Evolutionary conservation across 352 stramenopile species (phyloP).

Genomic region (Pythium dissotocum): DNA sequence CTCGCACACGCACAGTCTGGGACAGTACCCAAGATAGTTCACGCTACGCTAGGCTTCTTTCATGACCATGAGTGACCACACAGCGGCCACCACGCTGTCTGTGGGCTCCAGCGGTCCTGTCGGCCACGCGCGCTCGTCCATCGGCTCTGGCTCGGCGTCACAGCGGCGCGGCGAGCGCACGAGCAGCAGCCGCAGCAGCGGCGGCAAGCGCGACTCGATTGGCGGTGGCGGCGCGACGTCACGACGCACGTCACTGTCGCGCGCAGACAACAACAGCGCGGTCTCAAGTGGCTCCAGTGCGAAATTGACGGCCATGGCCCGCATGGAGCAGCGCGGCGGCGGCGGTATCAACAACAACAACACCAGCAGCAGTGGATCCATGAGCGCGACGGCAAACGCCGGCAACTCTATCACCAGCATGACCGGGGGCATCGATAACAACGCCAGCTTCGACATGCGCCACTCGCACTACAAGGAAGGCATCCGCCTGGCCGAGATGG

Average conservation of each 20-base stretch:
- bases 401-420: neutral
- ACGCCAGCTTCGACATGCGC: constrained; percentile 13
- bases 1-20: neutral
- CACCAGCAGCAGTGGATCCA: neutral
- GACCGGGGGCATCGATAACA: constrained; percentile 10
- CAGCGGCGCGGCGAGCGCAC: neutral
- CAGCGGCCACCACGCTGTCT: constrained; percentile 23
- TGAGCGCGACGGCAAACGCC: neutral
- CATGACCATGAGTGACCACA: constrained; percentile 24
- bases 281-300: constrained; percentile 8
- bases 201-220: constrained; percentile 8
- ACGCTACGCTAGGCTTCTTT: neutral
- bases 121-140: constrained; percentile 19
- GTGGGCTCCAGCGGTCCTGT: constrained; percentile 12
- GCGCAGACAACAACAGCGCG: constrained; percentile 10
- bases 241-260: constrained; percentile 14
- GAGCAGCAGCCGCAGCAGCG: constrained; percentile 5
- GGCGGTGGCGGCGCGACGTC: neutral
- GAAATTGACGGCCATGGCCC: constrained; percentile 26
- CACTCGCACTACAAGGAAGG: constrained; percentile 76
- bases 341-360: constrained; percentile 2
- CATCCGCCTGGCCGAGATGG: constrained; percentile 81
- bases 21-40: neutral
- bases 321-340: constrained; percentile 26
- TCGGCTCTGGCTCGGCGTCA: constrained; percentile 13